A percentile compares a stretch with the other conserved stretches of the same genome.
These are phyloP conservation scores for Talaromyces sp. DNA, from an alignment of 2,329 filamentous ascomycete species.

Conservation along the genomic window DNA sequence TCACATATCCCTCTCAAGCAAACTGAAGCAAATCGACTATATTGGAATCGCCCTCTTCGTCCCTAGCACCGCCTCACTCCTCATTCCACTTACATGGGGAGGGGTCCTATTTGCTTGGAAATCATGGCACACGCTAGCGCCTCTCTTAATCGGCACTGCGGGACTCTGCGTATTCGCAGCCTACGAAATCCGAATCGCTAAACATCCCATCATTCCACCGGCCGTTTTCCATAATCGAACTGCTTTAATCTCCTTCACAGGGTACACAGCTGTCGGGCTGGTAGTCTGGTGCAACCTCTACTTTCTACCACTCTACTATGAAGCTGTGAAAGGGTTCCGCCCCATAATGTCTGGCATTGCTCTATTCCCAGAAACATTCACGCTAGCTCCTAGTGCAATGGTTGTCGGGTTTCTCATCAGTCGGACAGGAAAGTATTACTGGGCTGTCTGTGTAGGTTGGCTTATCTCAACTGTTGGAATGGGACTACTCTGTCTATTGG, in stretches of 20 bases:
- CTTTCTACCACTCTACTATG: slow-evolving; percentile 37
- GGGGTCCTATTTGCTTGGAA: slow-evolving; percentile 50
- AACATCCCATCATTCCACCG: slow-evolving; percentile 27
- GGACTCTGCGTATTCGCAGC: slow-evolving; percentile 28
- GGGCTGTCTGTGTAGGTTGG: slow-evolving; percentile 15
- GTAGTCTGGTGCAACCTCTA: slow-evolving; percentile 30
- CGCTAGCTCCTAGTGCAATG: slow-evolving; percentile 14
- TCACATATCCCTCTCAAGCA: neutral
- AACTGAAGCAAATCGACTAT: slow-evolving; percentile 13
- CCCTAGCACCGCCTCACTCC: slow-evolving; percentile 9
- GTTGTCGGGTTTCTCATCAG: slow-evolving; percentile 9
- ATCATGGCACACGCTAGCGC: slow-evolving; percentile 59
- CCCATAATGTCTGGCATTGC: slow-evolving; percentile 15
- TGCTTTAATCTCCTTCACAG: slow-evolving; percentile 31
- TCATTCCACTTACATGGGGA: slow-evolving; percentile 23
- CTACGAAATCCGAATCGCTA: slow-evolving; percentile 5
- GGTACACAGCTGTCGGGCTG: slow-evolving; percentile 32
- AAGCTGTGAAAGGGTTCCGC: slow-evolving; percentile 25
- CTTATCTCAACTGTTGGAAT: slow-evolving; percentile 5
- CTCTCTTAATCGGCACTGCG: slow-evolving; percentile 55
- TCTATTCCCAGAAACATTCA: slow-evolving; percentile 17
- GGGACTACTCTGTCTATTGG: slow-evolving; percentile 10
- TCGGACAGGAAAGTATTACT: slow-evolving; percentile 12
- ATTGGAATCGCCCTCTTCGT: slow-evolving; percentile 18
- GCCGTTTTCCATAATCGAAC: slow-evolving; percentile 35